phyloP scores from a whole-genome alignment of 306 rosid genomes.

The Boehmeria nivea region DNA sequence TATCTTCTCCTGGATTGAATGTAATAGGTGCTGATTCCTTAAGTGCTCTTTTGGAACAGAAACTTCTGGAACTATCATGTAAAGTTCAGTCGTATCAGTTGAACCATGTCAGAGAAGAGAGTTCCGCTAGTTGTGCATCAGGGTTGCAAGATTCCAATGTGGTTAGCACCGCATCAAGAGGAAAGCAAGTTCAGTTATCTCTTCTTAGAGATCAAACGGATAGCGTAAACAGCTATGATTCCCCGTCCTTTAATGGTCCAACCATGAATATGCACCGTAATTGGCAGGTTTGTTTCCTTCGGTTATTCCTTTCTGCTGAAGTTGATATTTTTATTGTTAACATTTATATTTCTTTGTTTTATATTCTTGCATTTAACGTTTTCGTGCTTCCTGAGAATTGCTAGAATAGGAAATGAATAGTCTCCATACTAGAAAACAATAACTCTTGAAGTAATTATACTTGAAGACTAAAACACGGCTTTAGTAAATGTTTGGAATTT shows the following conservation, averaged over 20 bases:
- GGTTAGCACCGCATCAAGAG: slow-evolving; percentile 23
- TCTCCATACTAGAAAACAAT: no score
- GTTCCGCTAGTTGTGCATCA: slow-evolving; percentile 38
- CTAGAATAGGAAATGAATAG: no score
- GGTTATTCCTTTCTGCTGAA: slow-evolving; percentile 4
- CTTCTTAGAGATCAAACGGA: slow-evolving; percentile 26
- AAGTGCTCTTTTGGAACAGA: slow-evolving; percentile 77
- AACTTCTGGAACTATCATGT: slow-evolving; percentile 67
- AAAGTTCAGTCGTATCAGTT: slow-evolving; percentile 46
- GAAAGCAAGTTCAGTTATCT: slow-evolving; percentile 21
- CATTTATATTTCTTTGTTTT: slow-evolving; percentile 10
- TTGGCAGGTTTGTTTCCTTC: slow-evolving; percentile 49
- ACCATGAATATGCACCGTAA: slow-evolving; percentile 29
- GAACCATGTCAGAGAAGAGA: slow-evolving; percentile 34
- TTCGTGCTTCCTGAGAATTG: neutral
- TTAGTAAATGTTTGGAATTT: no score
- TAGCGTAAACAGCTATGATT: slow-evolving; percentile 9
- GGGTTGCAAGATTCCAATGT: slow-evolving; percentile 34
- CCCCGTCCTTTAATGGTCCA: slow-evolving; percentile 33
- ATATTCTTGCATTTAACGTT: slow-evolving; percentile 4
- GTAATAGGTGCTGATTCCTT: slow-evolving; percentile 54
- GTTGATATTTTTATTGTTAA: no score
- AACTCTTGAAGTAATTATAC: no score
- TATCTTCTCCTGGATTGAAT: slow-evolving; percentile 41
- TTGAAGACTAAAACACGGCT: no score